A percentile compares a stretch with the other conserved stretches of the same genome.
Evolutionary conservation across 139 green algal species (phyloP).

Genomic region (Medakamo hakoo): DNA sequence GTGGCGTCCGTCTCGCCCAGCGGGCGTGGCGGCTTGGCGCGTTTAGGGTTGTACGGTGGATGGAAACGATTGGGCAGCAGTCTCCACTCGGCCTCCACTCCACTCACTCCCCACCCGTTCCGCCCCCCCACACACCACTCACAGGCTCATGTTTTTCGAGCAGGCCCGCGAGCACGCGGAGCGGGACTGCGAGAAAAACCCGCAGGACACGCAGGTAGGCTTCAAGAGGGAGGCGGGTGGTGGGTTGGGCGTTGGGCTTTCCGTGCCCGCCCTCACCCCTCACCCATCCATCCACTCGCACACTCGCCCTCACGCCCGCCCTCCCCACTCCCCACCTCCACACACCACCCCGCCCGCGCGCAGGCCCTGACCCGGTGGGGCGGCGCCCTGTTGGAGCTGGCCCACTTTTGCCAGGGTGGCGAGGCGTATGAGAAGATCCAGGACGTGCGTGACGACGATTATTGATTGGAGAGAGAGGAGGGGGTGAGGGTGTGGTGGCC

Average conservation of each 20-base stretch:
- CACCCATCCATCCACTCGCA: background rate
- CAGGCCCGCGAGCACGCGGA: slow-evolving; percentile 54
- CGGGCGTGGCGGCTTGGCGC: too few relatives aligned
- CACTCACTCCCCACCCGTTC: background rate
- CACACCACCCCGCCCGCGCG: background rate
- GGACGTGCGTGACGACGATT: slow-evolving; percentile 42
- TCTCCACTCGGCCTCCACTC: too few relatives aligned
- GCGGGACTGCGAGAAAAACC: slow-evolving; percentile 58
- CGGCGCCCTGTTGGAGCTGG: slow-evolving; percentile 87
- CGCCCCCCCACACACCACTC: background rate
- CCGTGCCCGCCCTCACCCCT: background rate
- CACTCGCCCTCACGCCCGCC: too few relatives aligned
- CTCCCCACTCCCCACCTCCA: background rate
- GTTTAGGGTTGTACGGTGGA: too few relatives aligned
- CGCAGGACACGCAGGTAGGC: slow-evolving; percentile 57
- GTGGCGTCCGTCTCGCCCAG: too few relatives aligned
- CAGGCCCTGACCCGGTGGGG: slow-evolving; percentile 89
- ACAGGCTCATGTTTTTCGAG: slow-evolving; percentile 88
- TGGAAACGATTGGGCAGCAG: too few relatives aligned
- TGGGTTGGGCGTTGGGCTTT: background rate
- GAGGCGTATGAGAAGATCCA: slow-evolving; percentile 79
- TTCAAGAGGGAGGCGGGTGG: background rate
- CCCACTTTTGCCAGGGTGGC: slow-evolving; percentile 76
- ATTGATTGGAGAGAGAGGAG: background rate
- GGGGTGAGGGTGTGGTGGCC: background rate